phyloP scores from a whole-genome alignment of 306 rosid species.

The Trichosanthes truncata region DNA sequence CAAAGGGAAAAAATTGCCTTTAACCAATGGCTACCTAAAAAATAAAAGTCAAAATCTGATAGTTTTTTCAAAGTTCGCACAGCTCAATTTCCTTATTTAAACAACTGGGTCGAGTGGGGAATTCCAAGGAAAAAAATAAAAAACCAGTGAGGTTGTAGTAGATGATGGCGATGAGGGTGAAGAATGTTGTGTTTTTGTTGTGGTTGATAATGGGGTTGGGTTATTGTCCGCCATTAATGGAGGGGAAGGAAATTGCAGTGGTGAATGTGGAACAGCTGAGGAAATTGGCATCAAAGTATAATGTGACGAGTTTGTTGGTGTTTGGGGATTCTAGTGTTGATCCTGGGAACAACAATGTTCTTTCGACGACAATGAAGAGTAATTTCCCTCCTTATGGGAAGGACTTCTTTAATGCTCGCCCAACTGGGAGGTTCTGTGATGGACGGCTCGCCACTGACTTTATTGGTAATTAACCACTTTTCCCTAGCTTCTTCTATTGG shows the following conservation, averaged over 20 bases:
- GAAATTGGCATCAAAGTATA: not conserved
- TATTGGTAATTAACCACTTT: conserved; percentile 35
- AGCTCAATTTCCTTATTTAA: not conserved
- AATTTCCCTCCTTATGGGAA: conserved; percentile 72
- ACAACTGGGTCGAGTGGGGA: not conserved
- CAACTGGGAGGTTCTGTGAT: conserved; percentile 60
- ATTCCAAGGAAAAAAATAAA: not conserved
- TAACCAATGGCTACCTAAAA: not conserved
- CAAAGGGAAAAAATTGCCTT: no score
- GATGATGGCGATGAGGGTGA: not conserved
- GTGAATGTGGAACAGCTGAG: not conserved
- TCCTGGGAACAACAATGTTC: conserved; percentile 66
- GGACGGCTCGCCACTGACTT: conserved; percentile 71
- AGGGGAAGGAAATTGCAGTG: not conserved
- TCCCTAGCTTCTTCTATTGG: no score
- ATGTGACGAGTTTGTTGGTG: conserved; percentile 20
- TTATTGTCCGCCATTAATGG: not conserved
- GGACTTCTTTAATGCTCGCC: conserved; percentile 40
- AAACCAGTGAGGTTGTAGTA: not conserved
- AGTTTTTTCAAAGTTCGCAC: not conserved
- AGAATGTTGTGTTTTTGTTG: not conserved
- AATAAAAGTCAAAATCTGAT: not conserved
- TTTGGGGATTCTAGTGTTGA: conserved; percentile 85
- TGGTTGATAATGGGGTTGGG: not conserved
- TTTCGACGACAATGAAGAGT: conserved; percentile 43